phyloP scores from a whole-genome alignment of 441 rosid species.

The Biscutella laevigata region DNA sequence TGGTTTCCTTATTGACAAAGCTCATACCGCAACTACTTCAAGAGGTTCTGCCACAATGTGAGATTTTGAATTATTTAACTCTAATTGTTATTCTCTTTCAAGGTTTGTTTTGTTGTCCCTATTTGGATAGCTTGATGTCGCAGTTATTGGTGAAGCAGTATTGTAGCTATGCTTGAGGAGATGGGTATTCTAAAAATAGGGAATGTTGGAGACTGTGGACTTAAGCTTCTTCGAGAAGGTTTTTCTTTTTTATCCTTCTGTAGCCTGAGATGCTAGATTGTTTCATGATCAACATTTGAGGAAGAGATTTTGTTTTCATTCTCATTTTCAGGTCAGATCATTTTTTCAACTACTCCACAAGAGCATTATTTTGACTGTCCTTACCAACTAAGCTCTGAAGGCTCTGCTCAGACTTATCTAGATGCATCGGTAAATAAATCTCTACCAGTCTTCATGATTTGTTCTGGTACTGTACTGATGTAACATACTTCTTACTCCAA shows the following conservation, averaged over 20 bases:
- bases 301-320: background rate
- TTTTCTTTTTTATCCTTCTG: background rate
- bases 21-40: slow-evolving; percentile 69
- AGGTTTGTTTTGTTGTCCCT: background rate
- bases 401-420: slow-evolving; percentile 62
- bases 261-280: background rate
- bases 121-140: slow-evolving; percentile 11
- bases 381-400: slow-evolving; percentile 78
- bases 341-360: slow-evolving; percentile 68
- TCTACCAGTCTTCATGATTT: background rate
- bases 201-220: slow-evolving; percentile 85
- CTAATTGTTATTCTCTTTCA: background rate
- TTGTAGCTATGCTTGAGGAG: slow-evolving; percentile 76
- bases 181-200: slow-evolving; percentile 66
- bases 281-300: background rate
- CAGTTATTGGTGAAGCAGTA: slow-evolving; percentile 36
- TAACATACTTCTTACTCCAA: slow-evolving; percentile 8
- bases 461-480: background rate
- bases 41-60: slow-evolving; percentile 86
- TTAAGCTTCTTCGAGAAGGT: slow-evolving; percentile 69
- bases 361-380: slow-evolving; percentile 94
- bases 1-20: slow-evolving; percentile 64
- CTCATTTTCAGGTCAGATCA: slow-evolving; percentile 44
- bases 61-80: slow-evolving; percentile 20
- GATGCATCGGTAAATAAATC: slow-evolving; percentile 63